Evolutionary conservation across 1,284 basidiomycete species (phyloP), one percentile per base, ranked within the genome.

Genomic region (Kwoniella shivajii): DNA sequence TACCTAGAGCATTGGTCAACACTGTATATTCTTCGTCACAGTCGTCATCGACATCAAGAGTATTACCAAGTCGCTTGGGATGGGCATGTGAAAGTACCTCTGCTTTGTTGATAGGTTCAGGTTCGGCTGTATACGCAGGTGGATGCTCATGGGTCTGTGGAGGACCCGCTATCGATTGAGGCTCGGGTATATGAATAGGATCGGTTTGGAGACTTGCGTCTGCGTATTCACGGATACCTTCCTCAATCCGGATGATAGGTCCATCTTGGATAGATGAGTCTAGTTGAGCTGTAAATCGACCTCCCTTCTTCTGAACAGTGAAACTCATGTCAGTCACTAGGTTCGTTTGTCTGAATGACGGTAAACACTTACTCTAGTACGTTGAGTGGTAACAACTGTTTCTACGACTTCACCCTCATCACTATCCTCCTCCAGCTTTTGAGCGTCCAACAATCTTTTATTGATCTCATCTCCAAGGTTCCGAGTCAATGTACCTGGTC

Each of bases 391-490:
- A 2, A 79, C 72, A 36, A 78, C 67, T 7, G 77, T 78, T 60
- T 79, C 77, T 44, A 78, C 72, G 29, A 71, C 63, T 6, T 76
- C 74, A 22, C 56, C 68, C 3, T 64, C 65, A 18, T 81, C 88
- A 20, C 83, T 85, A 85, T 81, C 22, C 79, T 51, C 43, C 30
- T 59, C 57, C 39, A 54, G 50, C 5, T 75, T 75, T 31, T 75
- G 77, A 4, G 84, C 84, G 11, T 78, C 80, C 4, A 76, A 67
- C n/a, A 75, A 73, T 57, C 78, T 84, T 37, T 84, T 83, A 66
- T 84, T 69, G 51, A 95, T 73, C 79, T 95, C 92, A 27, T 86
- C 87, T 0, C 90, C 91, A 6, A 94, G 77, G 68, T 86, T 90
- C 77, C 87, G 86, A 62, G 86, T 88, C 54, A 93, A 76, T 54